Conservation (phyloP, 139 green algal genomes). For the Volvox reticuliferus region DNA sequence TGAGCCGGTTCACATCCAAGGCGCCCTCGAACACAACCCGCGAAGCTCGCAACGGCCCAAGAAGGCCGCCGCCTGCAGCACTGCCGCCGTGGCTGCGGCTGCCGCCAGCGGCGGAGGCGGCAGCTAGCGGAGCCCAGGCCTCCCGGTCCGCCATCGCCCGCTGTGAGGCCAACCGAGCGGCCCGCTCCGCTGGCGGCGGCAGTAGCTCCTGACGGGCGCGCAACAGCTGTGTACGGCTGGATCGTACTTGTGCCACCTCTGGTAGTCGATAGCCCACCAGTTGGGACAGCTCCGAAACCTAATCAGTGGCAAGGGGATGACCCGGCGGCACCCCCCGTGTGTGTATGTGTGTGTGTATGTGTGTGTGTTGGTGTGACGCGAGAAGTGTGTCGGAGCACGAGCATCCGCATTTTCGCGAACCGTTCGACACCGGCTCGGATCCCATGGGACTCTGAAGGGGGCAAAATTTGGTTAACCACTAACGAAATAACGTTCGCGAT, state of each 20-base stretch:
- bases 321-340: too few relatives aligned
- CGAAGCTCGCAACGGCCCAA: slow-evolving; percentile 14
- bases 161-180: neutral
- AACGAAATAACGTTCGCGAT: too few relatives aligned
- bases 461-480: too few relatives aligned
- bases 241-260: slow-evolving; percentile 6
- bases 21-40: slow-evolving; percentile 23
- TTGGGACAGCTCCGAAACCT: neutral
- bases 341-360: too few relatives aligned
- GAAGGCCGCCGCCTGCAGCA: neutral
- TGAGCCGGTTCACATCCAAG: slow-evolving; percentile 22
- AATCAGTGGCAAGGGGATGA: too few relatives aligned
- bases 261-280: neutral
- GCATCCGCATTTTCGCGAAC: too few relatives aligned
- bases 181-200: neutral
- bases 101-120: neutral
- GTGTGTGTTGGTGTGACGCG: too few relatives aligned
- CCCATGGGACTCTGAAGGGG: too few relatives aligned
- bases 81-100: neutral
- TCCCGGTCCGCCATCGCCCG: slow-evolving; percentile 6
- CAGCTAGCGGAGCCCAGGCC: neutral
- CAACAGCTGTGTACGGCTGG: neutral
- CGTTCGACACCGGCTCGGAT: too few relatives aligned
- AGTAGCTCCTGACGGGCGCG: slow-evolving; percentile 35
- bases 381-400: too few relatives aligned